These are phyloP conservation scores for Podaxis sp. DNA, from an alignment of 768 basidiomycete genomes.

Conservation along the genomic window DNA sequence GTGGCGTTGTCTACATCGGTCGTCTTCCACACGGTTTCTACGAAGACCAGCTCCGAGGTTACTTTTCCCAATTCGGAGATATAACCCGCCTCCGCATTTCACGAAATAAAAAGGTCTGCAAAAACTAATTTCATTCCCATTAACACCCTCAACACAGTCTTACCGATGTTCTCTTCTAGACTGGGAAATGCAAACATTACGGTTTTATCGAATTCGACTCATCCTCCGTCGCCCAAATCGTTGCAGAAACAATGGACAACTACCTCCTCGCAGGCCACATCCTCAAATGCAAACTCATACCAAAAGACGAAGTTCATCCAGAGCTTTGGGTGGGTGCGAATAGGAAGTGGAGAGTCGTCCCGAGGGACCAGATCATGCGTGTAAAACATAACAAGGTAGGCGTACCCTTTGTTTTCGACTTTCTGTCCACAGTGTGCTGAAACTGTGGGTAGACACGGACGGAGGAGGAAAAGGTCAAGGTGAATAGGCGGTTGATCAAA, in stretches of 20 bases:
- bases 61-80: constrained; percentile 94
- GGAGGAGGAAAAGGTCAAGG: constrained; percentile 61
- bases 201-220: constrained; percentile 95
- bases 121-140: neutral
- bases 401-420: neutral
- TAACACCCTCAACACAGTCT: neutral
- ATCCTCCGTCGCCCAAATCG: constrained; percentile 87
- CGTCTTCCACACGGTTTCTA: constrained; percentile 97
- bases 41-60: constrained; percentile 89
- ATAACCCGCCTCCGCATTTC: constrained; percentile 88
- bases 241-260: constrained; percentile 98
- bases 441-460: constrained; percentile 59
- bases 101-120: constrained; percentile 82
- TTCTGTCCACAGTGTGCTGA: neutral
- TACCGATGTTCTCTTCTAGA: constrained; percentile 45
- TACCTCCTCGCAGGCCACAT: constrained; percentile 95
- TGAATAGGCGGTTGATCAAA: constrained; percentile 67
- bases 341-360: constrained; percentile 82
- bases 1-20: constrained; percentile 86
- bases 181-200: constrained; percentile 95
- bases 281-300: constrained; percentile 86
- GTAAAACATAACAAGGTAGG: constrained; percentile 81
- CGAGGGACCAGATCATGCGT: constrained; percentile 68
- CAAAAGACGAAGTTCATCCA: constrained; percentile 88
- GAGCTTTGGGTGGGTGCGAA: constrained; percentile 98